Evolutionary conservation across 208 protist genomes (phyloP).

Genomic region (Trypanosoma boissoni): DNA sequence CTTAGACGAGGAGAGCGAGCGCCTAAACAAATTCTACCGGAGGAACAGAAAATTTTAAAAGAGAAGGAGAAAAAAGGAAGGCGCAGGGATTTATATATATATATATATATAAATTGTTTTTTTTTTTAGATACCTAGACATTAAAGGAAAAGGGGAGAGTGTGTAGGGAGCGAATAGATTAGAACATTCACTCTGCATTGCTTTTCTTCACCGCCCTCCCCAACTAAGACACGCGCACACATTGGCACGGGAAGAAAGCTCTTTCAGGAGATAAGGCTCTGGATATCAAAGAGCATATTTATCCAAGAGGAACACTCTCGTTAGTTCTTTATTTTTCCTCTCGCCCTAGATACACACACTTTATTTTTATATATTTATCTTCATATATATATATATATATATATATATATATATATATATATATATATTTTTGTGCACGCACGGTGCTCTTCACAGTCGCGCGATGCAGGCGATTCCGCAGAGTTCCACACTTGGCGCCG

Average conservation of each 20-base stretch:
- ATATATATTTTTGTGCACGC: neutral
- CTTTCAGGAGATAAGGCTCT: no score
- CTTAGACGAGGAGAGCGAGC: neutral
- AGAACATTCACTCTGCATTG: no score
- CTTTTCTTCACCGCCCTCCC: no score
- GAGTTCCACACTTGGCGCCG: neutral
- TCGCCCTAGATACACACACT: neutral
- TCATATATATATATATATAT: conserved; percentile 7
- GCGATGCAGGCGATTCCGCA: neutral
- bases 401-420: neutral
- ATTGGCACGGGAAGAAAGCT: no score
- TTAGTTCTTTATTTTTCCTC: conserved; percentile 20
- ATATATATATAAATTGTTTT: conserved; percentile 2
- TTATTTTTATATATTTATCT: neutral
- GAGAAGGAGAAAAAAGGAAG: neutral
- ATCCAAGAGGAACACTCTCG: neutral
- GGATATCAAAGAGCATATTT: no score
- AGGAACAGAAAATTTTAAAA: neutral
- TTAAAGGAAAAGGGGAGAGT: no score
- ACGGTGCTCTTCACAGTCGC: no score
- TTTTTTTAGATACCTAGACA: neutral
- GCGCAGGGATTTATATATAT: neutral
- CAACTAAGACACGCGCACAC: no score
- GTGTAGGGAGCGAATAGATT: no score
- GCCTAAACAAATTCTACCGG: neutral